Base-by-base conservation (phyloP, 441 rosid species). In the Raphanus hybrid region DNA sequence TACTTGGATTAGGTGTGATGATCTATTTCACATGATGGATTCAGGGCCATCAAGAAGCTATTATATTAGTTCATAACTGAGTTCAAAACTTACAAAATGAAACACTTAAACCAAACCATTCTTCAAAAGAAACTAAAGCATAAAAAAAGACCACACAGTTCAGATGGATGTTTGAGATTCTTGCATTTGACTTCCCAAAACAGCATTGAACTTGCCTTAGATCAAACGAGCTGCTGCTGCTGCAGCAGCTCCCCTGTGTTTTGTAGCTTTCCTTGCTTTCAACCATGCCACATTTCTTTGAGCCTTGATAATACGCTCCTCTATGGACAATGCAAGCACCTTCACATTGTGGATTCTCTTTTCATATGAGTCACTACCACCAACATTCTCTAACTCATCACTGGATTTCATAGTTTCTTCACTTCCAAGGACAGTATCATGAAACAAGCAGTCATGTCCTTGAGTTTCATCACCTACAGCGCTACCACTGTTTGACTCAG, bases 221-320 rank as follows among this genome's bases (percentile, higher is more conserved):
- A 52, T 12, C 14, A 50, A 29, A 67, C 61, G 41, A 67, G 60
- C 55, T 35, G 54, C 65, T 37, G 54, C 65, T 11, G 23, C 55
- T 35, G 54, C 65, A 20, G 54, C 65, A 6, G 23, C 55, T 37
- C 37, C 7, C 5, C 39, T 70, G 45, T n/a, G 41, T 41, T 26
- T 64, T 2, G 16, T 1, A 5, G 54, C 16, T 64, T 12, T 39
- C 57, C 57, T 23, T 27, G 8, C 58, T 60, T 59, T 71, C 26
- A 71, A 18, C 57, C 50, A 9, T 23, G 66, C 66, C 16, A 71
- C 16, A 41, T 18, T 12, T n/a, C 18, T 59, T 8, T 26, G 5
- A 3, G 34, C 26, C 39, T 35, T 35, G 0, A 3, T 0, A 34
- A 73, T 50, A 50, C 54, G 63, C 26, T 34, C n/a, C 50, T 73